These are phyloP conservation scores for Lasiosphaeria hispida DNA, from an alignment of 495 filamentous ascomycete genomes.

Conservation along the genomic window DNA sequence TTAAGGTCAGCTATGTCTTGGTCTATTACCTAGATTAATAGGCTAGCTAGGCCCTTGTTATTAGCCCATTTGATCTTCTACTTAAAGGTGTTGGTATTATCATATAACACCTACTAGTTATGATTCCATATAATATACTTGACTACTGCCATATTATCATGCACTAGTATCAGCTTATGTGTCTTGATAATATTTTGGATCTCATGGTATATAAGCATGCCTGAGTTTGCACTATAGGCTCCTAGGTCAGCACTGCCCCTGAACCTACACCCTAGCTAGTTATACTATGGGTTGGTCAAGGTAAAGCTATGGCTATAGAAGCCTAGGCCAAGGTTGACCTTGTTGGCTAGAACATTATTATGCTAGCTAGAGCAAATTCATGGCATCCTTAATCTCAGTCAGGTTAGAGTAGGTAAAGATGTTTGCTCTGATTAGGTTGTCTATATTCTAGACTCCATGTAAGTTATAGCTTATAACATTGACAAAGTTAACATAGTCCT, in stretches of 20 bases:
- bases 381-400: conserved; percentile 48
- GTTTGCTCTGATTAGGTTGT: conserved; percentile 27
- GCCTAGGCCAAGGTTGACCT: conserved; percentile 46
- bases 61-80: conserved; percentile 42
- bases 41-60: not conserved
- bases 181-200: conserved; percentile 23
- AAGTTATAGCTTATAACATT: conserved; percentile 58
- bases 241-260: conserved; percentile 23
- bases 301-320: conserved; percentile 49
- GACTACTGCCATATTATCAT: conserved; percentile 29
- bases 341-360: conserved; percentile 39
- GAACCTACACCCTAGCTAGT: conserved; percentile 26
- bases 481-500: conserved; percentile 46
- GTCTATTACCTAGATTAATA: not conserved
- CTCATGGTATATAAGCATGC: conserved; percentile 37
- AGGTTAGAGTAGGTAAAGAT: conserved; percentile 51
- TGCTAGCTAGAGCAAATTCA: conserved; percentile 54
- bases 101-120: conserved; percentile 48
- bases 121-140: conserved; percentile 38
- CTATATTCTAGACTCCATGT: conserved; percentile 24
- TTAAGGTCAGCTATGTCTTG: too few relatives aligned
- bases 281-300: conserved; percentile 13
- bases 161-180: not conserved
- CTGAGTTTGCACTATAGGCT: conserved; percentile 27
- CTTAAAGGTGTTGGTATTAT: conserved; percentile 41